Base-by-base conservation (phyloP, 768 basidiomycete species). In the Hypholoma fasciculare region DNA sequence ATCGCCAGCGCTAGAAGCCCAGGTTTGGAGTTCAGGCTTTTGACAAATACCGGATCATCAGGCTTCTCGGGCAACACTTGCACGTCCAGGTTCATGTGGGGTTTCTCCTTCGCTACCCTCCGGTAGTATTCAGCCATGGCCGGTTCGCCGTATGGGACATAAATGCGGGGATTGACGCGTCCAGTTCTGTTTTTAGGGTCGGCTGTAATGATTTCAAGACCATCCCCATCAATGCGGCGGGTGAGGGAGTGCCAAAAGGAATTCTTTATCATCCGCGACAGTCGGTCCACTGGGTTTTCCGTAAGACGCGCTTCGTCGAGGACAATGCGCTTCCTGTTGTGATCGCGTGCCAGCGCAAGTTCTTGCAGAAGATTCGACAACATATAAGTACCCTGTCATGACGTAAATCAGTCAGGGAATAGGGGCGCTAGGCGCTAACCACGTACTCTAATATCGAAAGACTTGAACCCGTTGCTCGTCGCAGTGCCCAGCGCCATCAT, bases 231-330 rank as follows among this genome's bases (percentile, higher is more conserved):
- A 65, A 98, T 98, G 42, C 96, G 87, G 52, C 96, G 86, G 2
- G 97, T 99, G 53, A 99, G 81, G 7, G 95, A 92, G 70, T 97
- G 92, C 96, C 96, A 99, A 78, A 99, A 99, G 3, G 94, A 96
- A 74, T 95, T 86, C 71, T 88, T 89, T 76, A 98, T 98, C 96
- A 98, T 98, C 61, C 96, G 87, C 19, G 92, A 95, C 44, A 99
- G 82, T 43, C 96, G 90, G 72, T 96, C 94, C 52, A 99, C 96
- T 0, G 96, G 96, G 70, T 98, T 98, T 76, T 99, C 96, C 0
- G 92, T 93, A 51, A 99, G 81, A 61, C 96, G 90, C n/a, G 94
- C 88, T 72, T 99, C 97, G 65, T 99, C 97, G n/a, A 99, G 87
- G 17, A 99, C 94, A 69, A 99, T 97, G 7, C 94, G 90, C 75